phyloP scores from a whole-genome alignment of 1,284 basidiomycete species.

The Phellinidium pouzarii region DNA sequence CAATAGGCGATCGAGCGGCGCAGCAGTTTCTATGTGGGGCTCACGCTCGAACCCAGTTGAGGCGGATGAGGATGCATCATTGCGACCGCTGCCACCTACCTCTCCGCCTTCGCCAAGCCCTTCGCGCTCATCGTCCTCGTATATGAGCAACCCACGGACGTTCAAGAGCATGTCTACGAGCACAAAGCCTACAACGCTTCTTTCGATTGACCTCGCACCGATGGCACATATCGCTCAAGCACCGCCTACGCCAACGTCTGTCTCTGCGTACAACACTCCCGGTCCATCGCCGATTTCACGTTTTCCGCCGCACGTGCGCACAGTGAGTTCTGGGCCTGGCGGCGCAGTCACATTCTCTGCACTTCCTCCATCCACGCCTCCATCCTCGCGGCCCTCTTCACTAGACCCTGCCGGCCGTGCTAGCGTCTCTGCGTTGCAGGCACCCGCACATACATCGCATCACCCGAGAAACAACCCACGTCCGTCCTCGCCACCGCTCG shows the following conservation, averaged over 20 bases:
- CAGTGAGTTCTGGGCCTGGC: conserved; percentile 45
- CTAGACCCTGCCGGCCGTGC: conserved; percentile 28
- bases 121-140: conserved; percentile 71
- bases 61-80: conserved; percentile 86
- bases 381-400: conserved; percentile 31
- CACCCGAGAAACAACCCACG: conserved; percentile 94
- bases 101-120: conserved; percentile 78
- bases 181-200: conserved; percentile 91
- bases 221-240: conserved; percentile 89
- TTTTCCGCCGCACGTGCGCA: conserved; percentile 48
- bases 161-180: conserved; percentile 79
- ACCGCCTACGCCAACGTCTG: conserved; percentile 44
- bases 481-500: conserved; percentile 81
- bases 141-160: conserved; percentile 71
- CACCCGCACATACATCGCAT: conserved; percentile 82
- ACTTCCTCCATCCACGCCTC: conserved; percentile 47
- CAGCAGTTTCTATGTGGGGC: conserved; percentile 59
- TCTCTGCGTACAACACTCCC: conserved; percentile 13
- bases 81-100: conserved; percentile 81
- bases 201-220: conserved; percentile 77
- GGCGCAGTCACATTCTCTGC: conserved; percentile 65
- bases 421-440: conserved; percentile 46
- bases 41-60: conserved; percentile 65
- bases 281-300: conserved; percentile 32
- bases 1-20: conserved; percentile 46